These are phyloP conservation scores for Exophiala sp. DNA, from an alignment of 2,329 filamentous ascomycete species.

Conservation along the genomic window DNA sequence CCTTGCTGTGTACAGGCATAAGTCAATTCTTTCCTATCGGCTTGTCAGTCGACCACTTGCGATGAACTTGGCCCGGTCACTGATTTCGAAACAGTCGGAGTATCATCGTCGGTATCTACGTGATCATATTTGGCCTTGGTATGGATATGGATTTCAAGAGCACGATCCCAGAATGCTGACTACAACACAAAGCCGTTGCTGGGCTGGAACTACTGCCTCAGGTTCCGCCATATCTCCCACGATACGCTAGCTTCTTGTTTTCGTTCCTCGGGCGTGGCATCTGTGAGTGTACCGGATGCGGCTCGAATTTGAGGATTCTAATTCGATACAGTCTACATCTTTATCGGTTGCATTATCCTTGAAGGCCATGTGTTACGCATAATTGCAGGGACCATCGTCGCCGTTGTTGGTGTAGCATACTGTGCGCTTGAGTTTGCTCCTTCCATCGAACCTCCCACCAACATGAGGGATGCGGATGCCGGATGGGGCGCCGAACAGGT, in stretches of 20 bases:
- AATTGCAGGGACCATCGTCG: slow-evolving; percentile 72
- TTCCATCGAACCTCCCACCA: slow-evolving; percentile 71
- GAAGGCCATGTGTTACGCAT: slow-evolving; percentile 60
- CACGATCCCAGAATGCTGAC: slow-evolving; percentile 26
- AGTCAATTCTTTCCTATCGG: slow-evolving; percentile 42
- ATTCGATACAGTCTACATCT: slow-evolving; percentile 73
- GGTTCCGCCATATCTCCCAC: slow-evolving; percentile 83
- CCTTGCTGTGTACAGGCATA: slow-evolving; percentile 32
- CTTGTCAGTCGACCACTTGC: slow-evolving; percentile 29
- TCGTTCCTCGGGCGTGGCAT: slow-evolving; percentile 91
- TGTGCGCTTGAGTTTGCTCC: slow-evolving; percentile 68
- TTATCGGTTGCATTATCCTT: slow-evolving; percentile 80
- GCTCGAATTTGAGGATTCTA: slow-evolving; percentile 6
- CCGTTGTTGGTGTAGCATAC: slow-evolving; percentile 72
- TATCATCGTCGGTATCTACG: slow-evolving; percentile 76
- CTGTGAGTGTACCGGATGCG: slow-evolving; percentile 58
- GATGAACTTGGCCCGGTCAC: slow-evolving; percentile 6
- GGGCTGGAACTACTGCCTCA: slow-evolving; percentile 74
- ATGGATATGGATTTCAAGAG: slow-evolving; percentile 33
- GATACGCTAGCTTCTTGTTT: slow-evolving; percentile 96
- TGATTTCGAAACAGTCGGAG: slow-evolving; percentile 49
- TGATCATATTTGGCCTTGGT: slow-evolving; percentile 86
- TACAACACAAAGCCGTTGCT: slow-evolving; percentile 51
- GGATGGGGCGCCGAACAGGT: slow-evolving; percentile 12
- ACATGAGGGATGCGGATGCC: slow-evolving; percentile 69